Conservation (phyloP, 208 protist genomes). For the Trypanosomatidae sp. region DNA sequence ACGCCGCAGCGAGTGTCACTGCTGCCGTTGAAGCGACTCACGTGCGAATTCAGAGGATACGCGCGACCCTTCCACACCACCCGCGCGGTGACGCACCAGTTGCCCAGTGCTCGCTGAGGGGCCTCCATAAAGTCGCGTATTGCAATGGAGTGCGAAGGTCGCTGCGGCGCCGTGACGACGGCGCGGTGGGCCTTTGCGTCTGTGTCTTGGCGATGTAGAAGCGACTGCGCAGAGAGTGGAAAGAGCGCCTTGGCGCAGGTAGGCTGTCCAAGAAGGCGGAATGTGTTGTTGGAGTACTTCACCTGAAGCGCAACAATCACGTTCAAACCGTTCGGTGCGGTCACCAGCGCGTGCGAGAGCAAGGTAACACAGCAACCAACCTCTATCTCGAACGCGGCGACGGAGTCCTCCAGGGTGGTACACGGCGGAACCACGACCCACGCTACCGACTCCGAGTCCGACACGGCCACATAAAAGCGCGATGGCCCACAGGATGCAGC, state of each 20-base stretch:
- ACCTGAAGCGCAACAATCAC: conserved; percentile 58
- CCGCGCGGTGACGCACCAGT: conserved; percentile 49
- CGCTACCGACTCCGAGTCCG: conserved; percentile 51
- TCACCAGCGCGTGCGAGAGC: conserved; percentile 44
- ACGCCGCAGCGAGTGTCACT: background rate
- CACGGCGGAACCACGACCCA: conserved; percentile 64
- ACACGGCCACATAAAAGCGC: conserved; percentile 80
- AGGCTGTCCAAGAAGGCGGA: conserved; percentile 64
- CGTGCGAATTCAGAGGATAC: conserved; percentile 12
- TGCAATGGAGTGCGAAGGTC: conserved; percentile 18
- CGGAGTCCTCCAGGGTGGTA: conserved; percentile 49
- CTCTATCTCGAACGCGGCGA: conserved; percentile 67
- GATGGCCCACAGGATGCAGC: conserved; percentile 11
- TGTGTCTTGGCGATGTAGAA: conserved; percentile 21
- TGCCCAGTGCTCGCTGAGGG: conserved; percentile 31
- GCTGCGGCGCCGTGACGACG: background rate
- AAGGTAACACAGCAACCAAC: conserved; percentile 69
- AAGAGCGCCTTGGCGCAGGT: conserved; percentile 35
- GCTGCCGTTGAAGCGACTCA: background rate
- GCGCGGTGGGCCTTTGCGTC: background rate
- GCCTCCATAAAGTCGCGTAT: conserved; percentile 42
- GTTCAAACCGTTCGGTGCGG: conserved; percentile 65
- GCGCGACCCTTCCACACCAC: conserved; percentile 60
- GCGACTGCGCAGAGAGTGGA: conserved; percentile 39
- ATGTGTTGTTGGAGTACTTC: conserved; percentile 33